A percentile compares a stretch with the other conserved stretches of the same genome.
Conservation (phyloP, 371 early-diverging fungal species). For the Mortierella sp. region DNA sequence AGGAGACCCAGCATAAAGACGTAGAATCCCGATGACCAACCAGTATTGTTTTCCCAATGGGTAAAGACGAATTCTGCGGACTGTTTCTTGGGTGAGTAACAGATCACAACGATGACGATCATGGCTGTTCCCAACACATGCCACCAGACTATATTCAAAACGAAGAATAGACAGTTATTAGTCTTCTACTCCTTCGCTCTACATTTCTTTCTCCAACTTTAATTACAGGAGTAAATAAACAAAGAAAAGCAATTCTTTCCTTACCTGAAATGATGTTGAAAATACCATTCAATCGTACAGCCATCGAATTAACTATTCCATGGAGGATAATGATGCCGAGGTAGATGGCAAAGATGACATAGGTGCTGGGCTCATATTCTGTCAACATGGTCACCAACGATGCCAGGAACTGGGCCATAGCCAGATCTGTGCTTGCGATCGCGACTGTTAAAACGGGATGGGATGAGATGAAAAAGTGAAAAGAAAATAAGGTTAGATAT, state of each 20-base stretch:
- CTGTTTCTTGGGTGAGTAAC: constrained; percentile 52
- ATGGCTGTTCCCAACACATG: constrained; percentile 68
- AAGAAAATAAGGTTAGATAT: not conserved
- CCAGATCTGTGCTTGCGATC: constrained; percentile 69
- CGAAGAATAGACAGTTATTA: not conserved
- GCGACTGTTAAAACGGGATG: constrained; percentile 43
- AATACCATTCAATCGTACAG: constrained; percentile 63
- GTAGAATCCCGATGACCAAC: constrained; percentile 63
- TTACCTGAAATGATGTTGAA: constrained; percentile 61
- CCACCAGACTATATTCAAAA: constrained; percentile 67
- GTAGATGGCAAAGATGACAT: constrained; percentile 65
- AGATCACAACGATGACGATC: constrained; percentile 64
- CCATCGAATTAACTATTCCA: constrained; percentile 69
- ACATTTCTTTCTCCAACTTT: not conserved
- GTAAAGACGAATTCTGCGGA: constrained; percentile 63
- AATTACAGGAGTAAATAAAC: not conserved
- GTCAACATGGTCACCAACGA: constrained; percentile 62
- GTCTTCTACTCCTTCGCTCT: not conserved
- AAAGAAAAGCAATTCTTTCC: not conserved
- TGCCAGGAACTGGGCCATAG: constrained; percentile 65
- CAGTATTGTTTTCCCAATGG: constrained; percentile 62
- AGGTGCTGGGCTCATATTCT: constrained; percentile 58
- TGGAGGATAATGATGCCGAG: constrained; percentile 67
- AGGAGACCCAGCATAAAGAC: constrained; percentile 66
- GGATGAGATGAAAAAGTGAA: too few species aligned